Base-by-base conservation (phyloP, 2,329 filamentous ascomycete species). In the Colletotrichum echinochloae region DNA sequence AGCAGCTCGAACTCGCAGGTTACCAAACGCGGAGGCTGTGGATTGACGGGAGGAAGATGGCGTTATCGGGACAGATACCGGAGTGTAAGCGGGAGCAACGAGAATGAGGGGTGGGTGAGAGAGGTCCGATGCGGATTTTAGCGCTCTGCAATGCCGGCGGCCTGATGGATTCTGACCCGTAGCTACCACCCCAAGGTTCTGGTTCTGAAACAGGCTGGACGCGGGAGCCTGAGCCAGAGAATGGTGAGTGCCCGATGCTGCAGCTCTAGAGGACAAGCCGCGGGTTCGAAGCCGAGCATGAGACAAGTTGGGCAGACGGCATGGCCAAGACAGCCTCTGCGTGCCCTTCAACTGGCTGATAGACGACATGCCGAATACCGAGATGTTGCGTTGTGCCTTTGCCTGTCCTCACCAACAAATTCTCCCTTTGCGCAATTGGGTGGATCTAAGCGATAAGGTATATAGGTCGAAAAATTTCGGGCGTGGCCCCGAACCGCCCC, bases 11-110 rank as follows among this genome's bases (percentile, higher is more conserved):
- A 39, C 65, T 71, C 64, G 57, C 59, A 54, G 56, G 28, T 54
- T 59, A 63, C 65, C 48, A 54, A 41, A 52, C 18, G 64, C 51
- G 48, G 41, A 62, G 37, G 49, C 41, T 49, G 60, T 52, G 59
- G 30, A 23, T 48, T 35, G 64, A 63, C 52, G 52, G 57, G 65
- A 51, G 51, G 52, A 49, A 35, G 33, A 49, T 55, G 52, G 35
- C 39, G 48, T 46, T 59, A 39, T 54, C 55, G 59, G 55, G 52
- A 63, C 39, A 52, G 55, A 57, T 23, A 55, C 64, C 68, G 68
- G 60, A 52, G 57, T 71, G 59, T 68, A 68, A 68, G 68, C 65
- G 52, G 68, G 54, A 71, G 65, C 64, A 59, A 33, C 37, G 59
- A 54, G 44, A 63, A 33, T 66, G 68, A 71, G 64, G 68, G 68